Evolutionary conservation across 768 basidiomycete species (phyloP).

Genomic region (Podaxis sp.): DNA sequence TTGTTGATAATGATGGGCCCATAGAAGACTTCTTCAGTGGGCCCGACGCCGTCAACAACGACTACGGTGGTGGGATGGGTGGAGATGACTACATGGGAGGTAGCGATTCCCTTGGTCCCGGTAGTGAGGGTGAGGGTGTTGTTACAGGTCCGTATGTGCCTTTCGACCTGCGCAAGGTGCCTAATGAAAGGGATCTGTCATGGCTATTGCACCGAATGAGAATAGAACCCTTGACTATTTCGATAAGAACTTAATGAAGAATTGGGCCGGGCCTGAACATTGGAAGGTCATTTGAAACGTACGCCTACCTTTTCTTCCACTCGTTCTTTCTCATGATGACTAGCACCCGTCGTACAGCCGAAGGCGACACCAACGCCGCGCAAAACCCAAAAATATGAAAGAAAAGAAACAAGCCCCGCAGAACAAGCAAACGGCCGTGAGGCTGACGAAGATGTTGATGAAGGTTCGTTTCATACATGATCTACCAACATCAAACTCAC

Average conservation of each 20-base stretch:
- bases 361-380: conserved; percentile 41
- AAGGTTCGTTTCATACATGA: conserved; percentile 44
- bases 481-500: background rate
- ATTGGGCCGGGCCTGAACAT: conserved; percentile 99
- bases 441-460: conserved; percentile 47
- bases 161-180: conserved; percentile 83
- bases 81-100: conserved; percentile 41
- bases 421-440: conserved; percentile 60
- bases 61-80: conserved; percentile 37
- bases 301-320: conserved; percentile 25
- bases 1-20: conserved; percentile 21
- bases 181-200: conserved; percentile 79
- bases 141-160: conserved; percentile 58
- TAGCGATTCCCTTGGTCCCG: conserved; percentile 43
- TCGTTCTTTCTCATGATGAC: conserved; percentile 7
- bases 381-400: conserved; percentile 53
- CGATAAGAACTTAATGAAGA: conserved; percentile 82
- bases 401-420: conserved; percentile 80
- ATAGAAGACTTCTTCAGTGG: conserved; percentile 35
- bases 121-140: conserved; percentile 38
- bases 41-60: conserved; percentile 45
- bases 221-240: conserved; percentile 83
- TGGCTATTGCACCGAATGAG: conserved; percentile 77
- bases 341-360: conserved; percentile 25
- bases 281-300: conserved; percentile 96